These are phyloP conservation scores for Euryodendron excelsum DNA, from an alignment of 148 eudicot species.

Conservation along the genomic window DNA sequence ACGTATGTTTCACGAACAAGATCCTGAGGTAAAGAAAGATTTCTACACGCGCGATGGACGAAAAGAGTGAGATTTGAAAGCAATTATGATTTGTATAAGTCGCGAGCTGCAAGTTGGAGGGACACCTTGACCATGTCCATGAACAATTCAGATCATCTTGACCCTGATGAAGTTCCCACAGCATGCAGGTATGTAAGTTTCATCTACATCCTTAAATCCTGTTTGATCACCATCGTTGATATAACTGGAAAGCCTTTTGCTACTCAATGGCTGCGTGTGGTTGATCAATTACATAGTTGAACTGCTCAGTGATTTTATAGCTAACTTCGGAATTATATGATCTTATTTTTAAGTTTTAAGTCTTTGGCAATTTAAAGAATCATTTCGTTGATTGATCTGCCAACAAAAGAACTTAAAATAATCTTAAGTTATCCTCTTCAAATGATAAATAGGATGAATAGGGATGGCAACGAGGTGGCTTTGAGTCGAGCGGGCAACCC, in stretches of 20 bases:
- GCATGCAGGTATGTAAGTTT: conserved; percentile 30
- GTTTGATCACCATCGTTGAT: background rate
- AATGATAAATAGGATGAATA: no score
- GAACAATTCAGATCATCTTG: background rate
- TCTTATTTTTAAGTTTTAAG: no score
- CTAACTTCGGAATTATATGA: no score
- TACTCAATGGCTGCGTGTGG: no score
- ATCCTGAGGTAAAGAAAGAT: background rate
- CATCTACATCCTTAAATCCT: background rate
- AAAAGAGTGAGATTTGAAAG: conserved; percentile 21
- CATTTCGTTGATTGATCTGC: no score
- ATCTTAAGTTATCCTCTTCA: no score
- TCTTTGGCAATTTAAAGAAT: no score
- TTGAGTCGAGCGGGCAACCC: no score
- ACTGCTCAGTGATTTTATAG: no score
- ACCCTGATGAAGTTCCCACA: conserved; percentile 27
- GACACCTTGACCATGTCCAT: conserved; percentile 36
- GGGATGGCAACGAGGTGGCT: no score
- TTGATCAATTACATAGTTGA: no score
- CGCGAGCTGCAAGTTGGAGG: conserved; percentile 49
- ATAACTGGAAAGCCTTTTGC: background rate
- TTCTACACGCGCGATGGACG: conserved; percentile 6
- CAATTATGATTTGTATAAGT: conserved; percentile 36
- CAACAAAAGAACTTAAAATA: no score
- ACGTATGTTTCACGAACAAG: conserved; percentile 17